phyloP scores from a whole-genome alignment of 441 rosid species.

The Syzygium malaccense region DNA sequence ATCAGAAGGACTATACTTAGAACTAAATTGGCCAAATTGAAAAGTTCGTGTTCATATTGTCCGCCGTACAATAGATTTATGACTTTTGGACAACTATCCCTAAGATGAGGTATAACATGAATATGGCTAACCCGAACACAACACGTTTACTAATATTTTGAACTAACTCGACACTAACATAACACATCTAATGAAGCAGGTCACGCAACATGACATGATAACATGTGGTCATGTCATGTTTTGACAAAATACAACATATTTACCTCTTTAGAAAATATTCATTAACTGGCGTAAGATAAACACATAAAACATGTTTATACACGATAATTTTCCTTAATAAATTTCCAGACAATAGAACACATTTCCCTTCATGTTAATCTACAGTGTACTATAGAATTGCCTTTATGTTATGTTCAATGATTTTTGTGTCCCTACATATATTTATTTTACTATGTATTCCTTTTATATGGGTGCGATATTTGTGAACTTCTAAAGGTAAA shows the following conservation, averaged over 20 bases:
- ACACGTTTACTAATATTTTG: neutral
- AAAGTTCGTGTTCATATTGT: neutral
- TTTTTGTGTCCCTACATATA: neutral
- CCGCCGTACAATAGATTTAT: neutral
- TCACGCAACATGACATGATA: neutral
- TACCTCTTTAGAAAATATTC: neutral
- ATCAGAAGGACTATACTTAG: neutral
- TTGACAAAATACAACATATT: accelerated
- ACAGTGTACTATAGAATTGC: too few relatives aligned
- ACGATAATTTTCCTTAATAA: too few relatives aligned
- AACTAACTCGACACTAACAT: too few relatives aligned
- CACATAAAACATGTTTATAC: neutral
- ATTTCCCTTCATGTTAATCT: too few relatives aligned
- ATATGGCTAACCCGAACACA: neutral
- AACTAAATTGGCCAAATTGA: neutral
- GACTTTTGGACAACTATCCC: neutral
- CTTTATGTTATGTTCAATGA: neutral
- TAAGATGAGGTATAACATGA: neutral
- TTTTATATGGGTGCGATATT: too few relatives aligned
- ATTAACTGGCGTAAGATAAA: neutral
- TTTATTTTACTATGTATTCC: neutral
- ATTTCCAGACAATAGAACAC: too few relatives aligned
- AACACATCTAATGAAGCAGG: neutral
- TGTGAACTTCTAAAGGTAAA: too few relatives aligned
- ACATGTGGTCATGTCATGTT: neutral